Evolutionary conservation across 495 filamentous ascomycete genomes (phyloP), one percentile per base, ranked within the genome.

Genomic region (Hyaloscypha bicolor): DNA sequence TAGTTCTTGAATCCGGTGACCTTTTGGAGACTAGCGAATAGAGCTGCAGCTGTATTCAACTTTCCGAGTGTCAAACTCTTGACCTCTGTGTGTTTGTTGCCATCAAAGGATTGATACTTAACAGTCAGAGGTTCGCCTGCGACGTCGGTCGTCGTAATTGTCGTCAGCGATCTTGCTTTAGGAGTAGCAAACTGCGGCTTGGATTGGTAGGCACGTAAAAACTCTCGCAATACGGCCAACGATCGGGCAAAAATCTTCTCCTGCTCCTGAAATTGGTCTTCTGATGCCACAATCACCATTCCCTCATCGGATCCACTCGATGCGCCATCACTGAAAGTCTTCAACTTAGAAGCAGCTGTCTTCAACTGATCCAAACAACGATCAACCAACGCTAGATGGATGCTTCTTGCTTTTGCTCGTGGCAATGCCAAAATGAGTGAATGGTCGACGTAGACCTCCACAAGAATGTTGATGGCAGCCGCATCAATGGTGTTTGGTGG

Each of bases 301-400:
- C 75, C 69, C 35, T 85, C 77, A 31, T 84, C 80, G 29, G 83
- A 81, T 30, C 76, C 77, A 61, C 76, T 80, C 14, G 77, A 67
- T n/a, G 68, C 72, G 5, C 75, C 77, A 62, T 82, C 77, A 51
- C 63, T 60, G 31, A 62, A 69, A 2, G 32, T 30, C 66, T 85
- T 90, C 69, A 94, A 68, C 55, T 79, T 85, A 19, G 80, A 76
- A 12, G 91, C 91, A n/a, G 91, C 88, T 2, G 81, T 79, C 42
- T 86, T 89, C 9, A 97, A 81, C 73, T 95, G 91, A 19, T 83
- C 77, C 12, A 96, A 83, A 71, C 93, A 97, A 57, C 91, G 87
- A 68, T 90, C 82, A 21, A 93, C 91, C 14, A 97, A 81, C 11
- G 84, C 82, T 64, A 94, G 81, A 76, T 97, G 93, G n/a, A 94